Conservation (phyloP, 106 monocot genomes). For the Dendrobium nobile region DNA sequence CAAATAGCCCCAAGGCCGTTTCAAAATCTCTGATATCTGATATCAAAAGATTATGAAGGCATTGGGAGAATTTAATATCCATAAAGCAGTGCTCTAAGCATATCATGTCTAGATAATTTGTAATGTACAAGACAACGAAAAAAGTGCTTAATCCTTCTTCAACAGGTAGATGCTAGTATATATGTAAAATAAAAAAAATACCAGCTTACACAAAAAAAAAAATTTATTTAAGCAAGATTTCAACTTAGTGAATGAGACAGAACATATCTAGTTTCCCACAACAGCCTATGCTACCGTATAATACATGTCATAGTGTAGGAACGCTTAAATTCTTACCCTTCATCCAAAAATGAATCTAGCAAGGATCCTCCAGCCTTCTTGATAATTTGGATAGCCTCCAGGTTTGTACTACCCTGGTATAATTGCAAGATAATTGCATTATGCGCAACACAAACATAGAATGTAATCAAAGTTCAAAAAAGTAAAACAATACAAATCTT, state of each 20-base stretch:
- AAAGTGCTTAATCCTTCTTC: background rate
- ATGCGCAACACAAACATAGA: background rate
- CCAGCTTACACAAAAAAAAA: background rate
- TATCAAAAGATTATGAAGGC: no score
- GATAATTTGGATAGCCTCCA: constrained; percentile 86
- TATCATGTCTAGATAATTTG: background rate
- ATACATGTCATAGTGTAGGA: background rate
- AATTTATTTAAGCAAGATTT: background rate
- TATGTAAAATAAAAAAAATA: background rate
- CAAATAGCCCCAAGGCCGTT: no score
- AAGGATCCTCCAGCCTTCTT: constrained; percentile 96
- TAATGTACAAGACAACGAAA: background rate
- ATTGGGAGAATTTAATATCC: no score
- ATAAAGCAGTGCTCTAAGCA: background rate
- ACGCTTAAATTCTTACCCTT: constrained; percentile 55
- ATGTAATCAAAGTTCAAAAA: background rate
- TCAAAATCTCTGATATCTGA: no score
- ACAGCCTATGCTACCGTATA: background rate
- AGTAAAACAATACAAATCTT: background rate
- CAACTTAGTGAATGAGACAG: background rate
- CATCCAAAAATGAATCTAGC: constrained; percentile 93
- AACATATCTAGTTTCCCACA: background rate
- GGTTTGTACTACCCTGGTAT: constrained; percentile 80
- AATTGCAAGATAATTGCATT: constrained; percentile 2
- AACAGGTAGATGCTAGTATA: background rate